These are phyloP conservation scores for Cyberlindnera saturnus DNA, from an alignment of 805 yeast genomes.

Conservation along the genomic window DNA sequence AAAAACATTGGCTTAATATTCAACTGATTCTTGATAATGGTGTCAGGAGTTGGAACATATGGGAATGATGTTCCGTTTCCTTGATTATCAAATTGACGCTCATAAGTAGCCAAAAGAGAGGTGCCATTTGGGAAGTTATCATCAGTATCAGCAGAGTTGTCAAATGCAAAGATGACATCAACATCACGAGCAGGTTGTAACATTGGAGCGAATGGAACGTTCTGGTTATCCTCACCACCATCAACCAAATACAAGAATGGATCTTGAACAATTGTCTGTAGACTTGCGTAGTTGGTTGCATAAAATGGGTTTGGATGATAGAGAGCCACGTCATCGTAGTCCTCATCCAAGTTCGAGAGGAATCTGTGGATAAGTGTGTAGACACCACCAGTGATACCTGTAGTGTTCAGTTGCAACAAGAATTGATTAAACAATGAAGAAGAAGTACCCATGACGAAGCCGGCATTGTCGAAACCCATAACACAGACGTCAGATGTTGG, in stretches of 20 bases:
- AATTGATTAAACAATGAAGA: constrained; percentile 62
- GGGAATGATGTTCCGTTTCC: constrained; percentile 65
- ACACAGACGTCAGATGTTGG: constrained; percentile 45
- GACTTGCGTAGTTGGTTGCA: constrained; percentile 33
- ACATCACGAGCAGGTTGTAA: constrained; percentile 52
- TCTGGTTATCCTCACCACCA: constrained; percentile 67
- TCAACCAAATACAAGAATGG: constrained; percentile 51
- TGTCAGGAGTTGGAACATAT: constrained; percentile 60
- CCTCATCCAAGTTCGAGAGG: constrained; percentile 39
- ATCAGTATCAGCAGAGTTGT: constrained; percentile 61
- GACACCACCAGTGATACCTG: constrained; percentile 39
- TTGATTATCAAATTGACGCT: constrained; percentile 48
- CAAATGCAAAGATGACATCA: constrained; percentile 61
- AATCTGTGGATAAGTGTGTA: constrained; percentile 39
- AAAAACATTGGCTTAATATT: constrained; percentile 75
- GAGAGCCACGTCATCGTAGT: constrained; percentile 62
- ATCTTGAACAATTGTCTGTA: constrained; percentile 32
- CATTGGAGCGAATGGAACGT: constrained; percentile 56
- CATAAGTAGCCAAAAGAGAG: constrained; percentile 45
- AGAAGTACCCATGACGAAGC: constrained; percentile 63
- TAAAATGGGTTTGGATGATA: constrained; percentile 70
- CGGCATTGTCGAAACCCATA: constrained; percentile 72
- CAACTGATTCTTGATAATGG: constrained; percentile 55
- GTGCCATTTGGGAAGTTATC: constrained; percentile 63
- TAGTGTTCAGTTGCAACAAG: constrained; percentile 49